Evolutionary conservation across 1,139 yeast genomes (phyloP), one percentile per base, ranked within the genome.

Genomic region (Saccharomyces pastorianus): DNA sequence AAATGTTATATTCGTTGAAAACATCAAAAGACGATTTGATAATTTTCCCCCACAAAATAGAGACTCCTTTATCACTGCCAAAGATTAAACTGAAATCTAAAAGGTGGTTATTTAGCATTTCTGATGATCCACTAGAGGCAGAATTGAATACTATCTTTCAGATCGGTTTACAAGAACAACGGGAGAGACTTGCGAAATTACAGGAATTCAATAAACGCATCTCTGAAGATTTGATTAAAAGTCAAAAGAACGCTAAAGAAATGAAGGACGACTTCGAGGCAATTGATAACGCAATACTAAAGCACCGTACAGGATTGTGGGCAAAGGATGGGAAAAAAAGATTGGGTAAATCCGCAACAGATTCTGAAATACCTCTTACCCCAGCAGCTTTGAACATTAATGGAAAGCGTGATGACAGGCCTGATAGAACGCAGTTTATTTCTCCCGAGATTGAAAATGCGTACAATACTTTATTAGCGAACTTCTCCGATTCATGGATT

Each of bases 61-160:
- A 69, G 7, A 72, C 83, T 0, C 61, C 74, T 1, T 20, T 38
- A 17, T 62, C 67, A 2, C 49, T 84, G n/a, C 89, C 90, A 1
- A 71, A 68, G 14, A 71, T 83, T 11, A 73, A 71, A 9, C 48
- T 84, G 20, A 75, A 65, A 50, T 77, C 88, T 0, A 67, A 70
- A 11, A 71, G 76, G 48, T 61, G 82, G 31, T 61, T 78, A 0
- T 78, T 84, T 56, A 68, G 72, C 46, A 76, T 84, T 74, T 87
- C 81, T n/a, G 96, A 90, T 70, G 96, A 91, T 70, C 89, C 95
- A 5, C 89, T 93, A 67, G 99, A 91, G 69, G 71, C 85, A 1
- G 85, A 89, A 61, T 71, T 91, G 55, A 81, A 81, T 47, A 78
- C 86, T 79, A 84, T 88, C 27, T 88, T 81, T 68, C 93, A 87